phyloP scores from a whole-genome alignment of 139 green algal genomes.

The Astrephomene gubernaculifera region DNA sequence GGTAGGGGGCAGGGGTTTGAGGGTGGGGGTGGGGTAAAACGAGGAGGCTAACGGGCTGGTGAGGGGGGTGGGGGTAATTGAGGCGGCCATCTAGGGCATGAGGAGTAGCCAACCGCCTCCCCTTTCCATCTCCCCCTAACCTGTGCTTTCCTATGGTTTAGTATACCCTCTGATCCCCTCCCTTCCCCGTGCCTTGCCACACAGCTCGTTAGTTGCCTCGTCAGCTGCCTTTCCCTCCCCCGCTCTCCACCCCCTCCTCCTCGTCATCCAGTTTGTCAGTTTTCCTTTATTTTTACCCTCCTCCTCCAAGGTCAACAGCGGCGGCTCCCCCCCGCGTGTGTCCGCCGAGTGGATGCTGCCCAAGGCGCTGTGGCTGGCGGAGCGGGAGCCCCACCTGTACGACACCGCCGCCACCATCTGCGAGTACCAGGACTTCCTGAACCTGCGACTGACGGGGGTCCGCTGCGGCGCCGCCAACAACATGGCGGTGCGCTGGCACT shows the following conservation, averaged over 20 bases:
- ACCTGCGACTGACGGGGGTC: constrained; percentile 78
- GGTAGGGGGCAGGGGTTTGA: background rate
- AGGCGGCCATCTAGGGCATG: no score
- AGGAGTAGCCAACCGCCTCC: no score
- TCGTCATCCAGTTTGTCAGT: background rate
- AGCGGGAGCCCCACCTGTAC: constrained; percentile 66
- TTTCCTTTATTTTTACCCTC: background rate
- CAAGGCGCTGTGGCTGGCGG: constrained; percentile 82
- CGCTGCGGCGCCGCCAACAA: constrained; percentile 78
- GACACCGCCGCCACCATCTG: constrained; percentile 64
- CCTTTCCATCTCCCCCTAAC: no score
- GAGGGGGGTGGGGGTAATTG: no score
- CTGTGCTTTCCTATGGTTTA: no score
- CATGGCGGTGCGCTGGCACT: constrained; percentile 85
- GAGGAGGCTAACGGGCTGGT: no score
- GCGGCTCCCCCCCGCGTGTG: constrained; percentile 75
- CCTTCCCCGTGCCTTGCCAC: no score
- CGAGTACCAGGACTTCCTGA: constrained; percentile 88
- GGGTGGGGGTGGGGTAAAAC: background rate
- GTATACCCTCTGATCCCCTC: no score
- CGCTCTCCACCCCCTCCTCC: background rate
- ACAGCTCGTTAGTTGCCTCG: no score
- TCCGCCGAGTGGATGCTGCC: constrained; percentile 87
- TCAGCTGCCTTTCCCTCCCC: background rate
- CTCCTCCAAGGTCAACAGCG: constrained; percentile 75